phyloP scores from a whole-genome alignment of 495 filamentous ascomycete species.

The Podospora comata region DNA sequence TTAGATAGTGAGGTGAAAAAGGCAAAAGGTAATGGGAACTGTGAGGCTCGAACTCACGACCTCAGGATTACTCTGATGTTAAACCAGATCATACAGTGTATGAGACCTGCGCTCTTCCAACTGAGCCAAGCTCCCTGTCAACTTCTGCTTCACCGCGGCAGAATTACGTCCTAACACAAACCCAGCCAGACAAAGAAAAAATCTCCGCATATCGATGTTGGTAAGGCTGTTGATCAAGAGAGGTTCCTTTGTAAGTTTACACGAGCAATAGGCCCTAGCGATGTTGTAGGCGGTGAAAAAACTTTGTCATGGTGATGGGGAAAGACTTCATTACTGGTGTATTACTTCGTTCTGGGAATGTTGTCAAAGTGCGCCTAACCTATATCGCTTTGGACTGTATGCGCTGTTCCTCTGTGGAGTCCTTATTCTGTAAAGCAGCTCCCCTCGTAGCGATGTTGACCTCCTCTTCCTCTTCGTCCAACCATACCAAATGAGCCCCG shows the following conservation, averaged over 20 bases:
- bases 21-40: conserved; percentile 15
- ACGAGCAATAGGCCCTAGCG: too few species aligned
- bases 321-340: too few species aligned
- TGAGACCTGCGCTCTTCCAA: conserved; percentile 26
- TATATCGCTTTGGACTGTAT: neutral
- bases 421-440: neutral
- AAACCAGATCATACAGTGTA: conserved; percentile 22
- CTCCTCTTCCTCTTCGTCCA: neutral
- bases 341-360: too few species aligned
- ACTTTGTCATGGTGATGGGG: too few species aligned
- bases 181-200: too few species aligned
- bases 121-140: conserved; percentile 22
- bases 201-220: too few species aligned
- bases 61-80: conserved; percentile 24
- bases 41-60: conserved; percentile 26
- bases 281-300: too few species aligned
- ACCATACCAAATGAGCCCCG: neutral
- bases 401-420: neutral
- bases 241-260: too few species aligned
- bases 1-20: neutral
- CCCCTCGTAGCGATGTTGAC: neutral
- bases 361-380: too few species aligned
- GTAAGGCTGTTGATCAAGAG: too few species aligned
- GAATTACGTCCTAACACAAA: too few species aligned
- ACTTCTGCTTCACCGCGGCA: neutral